phyloP scores from a whole-genome alignment of 129 eudicot genomes.

The Tagetes patula region DNA sequence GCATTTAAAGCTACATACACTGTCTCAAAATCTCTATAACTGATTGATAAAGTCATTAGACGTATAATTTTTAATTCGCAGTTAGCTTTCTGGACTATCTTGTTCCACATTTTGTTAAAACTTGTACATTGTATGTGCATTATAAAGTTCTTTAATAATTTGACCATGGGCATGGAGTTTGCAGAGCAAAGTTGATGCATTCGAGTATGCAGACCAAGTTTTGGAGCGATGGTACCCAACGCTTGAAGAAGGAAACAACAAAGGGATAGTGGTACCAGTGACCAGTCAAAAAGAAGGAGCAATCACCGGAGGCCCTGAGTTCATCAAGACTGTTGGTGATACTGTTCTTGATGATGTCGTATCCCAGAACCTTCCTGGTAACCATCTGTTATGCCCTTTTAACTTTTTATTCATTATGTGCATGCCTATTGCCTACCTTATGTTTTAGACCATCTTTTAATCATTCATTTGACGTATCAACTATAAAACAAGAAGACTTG shows the following conservation, averaged over 20 bases:
- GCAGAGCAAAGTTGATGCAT: slow-evolving; percentile 99
- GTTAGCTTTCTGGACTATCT: too few relatives aligned
- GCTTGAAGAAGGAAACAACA: slow-evolving; percentile 84
- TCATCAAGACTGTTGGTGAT: slow-evolving; percentile 92
- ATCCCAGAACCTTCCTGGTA: slow-evolving; percentile 98
- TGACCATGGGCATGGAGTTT: slow-evolving; percentile 15
- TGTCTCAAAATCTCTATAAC: not conserved
- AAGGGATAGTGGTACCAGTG: slow-evolving; percentile 90
- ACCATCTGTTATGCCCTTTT: not conserved
- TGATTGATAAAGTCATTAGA: too few relatives aligned
- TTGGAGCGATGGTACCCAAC: slow-evolving; percentile 97
- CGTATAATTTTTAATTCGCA: too few relatives aligned
- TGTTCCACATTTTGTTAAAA: too few relatives aligned
- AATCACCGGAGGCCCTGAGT: slow-evolving; percentile 93
- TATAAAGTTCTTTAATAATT: not conserved
- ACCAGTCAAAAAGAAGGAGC: slow-evolving; percentile 99
- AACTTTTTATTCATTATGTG: not conserved
- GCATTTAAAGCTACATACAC: not conserved
- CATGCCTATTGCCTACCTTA: not conserved
- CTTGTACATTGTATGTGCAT: too few relatives aligned
- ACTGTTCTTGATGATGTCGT: slow-evolving; percentile 86
- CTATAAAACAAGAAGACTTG: not conserved
- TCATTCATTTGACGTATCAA: too few relatives aligned
- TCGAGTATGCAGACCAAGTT: slow-evolving; percentile 99
- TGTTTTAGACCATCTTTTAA: not conserved